phyloP scores from a whole-genome alignment of 768 basidiomycete genomes.

The Podaxis sp. region DNA sequence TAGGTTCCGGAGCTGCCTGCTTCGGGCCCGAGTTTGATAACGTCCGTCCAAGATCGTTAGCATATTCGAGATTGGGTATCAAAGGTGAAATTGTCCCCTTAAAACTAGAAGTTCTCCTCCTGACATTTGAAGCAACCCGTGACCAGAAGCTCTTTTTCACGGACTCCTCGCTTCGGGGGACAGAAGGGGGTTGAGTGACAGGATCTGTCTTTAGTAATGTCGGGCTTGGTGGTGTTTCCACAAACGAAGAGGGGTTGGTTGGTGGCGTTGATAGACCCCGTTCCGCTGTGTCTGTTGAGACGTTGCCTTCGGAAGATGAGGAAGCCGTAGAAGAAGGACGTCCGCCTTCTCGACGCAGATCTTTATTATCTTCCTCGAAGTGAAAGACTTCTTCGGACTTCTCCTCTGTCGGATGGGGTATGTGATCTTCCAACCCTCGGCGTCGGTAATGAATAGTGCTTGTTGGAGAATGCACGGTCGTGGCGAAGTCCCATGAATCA shows the following conservation, averaged over 20 bases:
- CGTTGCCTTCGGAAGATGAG: constrained; percentile 3
- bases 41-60: neutral
- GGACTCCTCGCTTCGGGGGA: neutral
- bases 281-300: neutral
- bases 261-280: neutral
- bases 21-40: neutral
- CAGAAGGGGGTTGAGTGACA: neutral
- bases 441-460: constrained; percentile 28
- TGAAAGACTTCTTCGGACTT: neutral
- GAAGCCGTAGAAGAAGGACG: neutral
- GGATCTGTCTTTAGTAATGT: neutral
- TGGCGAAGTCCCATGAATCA: constrained; percentile 82
- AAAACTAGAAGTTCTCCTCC: neutral
- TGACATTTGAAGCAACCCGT: constrained; percentile 2
- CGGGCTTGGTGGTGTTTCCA: neutral
- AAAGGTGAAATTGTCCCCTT: neutral
- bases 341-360: neutral
- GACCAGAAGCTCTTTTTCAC: constrained; percentile 8
- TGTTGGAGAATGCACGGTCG: constrained; percentile 41
- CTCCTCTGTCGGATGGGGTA: neutral
- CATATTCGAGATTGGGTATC: neutral
- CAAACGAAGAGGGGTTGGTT: neutral
- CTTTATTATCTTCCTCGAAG: neutral
- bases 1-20: neutral
- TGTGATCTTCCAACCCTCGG: constrained; percentile 20